phyloP scores from a whole-genome alignment of 1,284 basidiomycete genomes.

The Serendipita sp. region DNA sequence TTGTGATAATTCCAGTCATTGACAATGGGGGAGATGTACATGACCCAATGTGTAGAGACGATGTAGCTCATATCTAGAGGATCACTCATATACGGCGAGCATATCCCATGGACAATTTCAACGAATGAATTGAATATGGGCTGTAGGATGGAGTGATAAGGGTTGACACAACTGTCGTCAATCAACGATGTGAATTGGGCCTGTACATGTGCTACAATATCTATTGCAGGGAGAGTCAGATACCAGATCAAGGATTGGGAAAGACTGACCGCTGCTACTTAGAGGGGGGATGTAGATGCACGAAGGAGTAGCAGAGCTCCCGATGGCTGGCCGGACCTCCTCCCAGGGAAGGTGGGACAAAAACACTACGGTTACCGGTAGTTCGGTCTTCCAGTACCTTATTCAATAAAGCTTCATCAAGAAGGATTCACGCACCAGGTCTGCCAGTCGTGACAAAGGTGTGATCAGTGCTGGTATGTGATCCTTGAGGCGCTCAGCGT shows the following conservation, averaged over 20 bases:
- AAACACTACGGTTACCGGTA: constrained; percentile 44
- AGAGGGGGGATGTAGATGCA: constrained; percentile 47
- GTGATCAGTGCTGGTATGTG: constrained; percentile 50
- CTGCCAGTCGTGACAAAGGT: constrained; percentile 55
- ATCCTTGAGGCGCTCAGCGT: constrained; percentile 52
- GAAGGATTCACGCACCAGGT: constrained; percentile 42
- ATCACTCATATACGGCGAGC: constrained; percentile 51
- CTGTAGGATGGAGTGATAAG: constrained; percentile 39
- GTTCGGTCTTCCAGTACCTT: constrained; percentile 23
- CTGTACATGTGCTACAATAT: neutral
- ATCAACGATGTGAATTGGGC: neutral
- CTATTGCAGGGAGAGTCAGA: neutral
- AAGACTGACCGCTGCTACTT: constrained; percentile 41
- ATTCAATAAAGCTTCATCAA: constrained; percentile 7
- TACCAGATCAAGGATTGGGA: neutral
- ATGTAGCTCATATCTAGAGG: constrained; percentile 62
- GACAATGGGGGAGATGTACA: constrained; percentile 52
- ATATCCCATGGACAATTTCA: constrained; percentile 46
- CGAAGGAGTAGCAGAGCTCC: constrained; percentile 63
- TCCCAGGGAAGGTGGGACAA: constrained; percentile 62
- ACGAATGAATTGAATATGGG: constrained; percentile 55
- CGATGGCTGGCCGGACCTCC: constrained; percentile 52
- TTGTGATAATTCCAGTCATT: constrained; percentile 29
- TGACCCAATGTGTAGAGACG: constrained; percentile 66
- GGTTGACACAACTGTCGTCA: constrained; percentile 15